These are phyloP conservation scores for Leccinellum albellum DNA, from an alignment of 768 basidiomycete species.

Conservation along the genomic window DNA sequence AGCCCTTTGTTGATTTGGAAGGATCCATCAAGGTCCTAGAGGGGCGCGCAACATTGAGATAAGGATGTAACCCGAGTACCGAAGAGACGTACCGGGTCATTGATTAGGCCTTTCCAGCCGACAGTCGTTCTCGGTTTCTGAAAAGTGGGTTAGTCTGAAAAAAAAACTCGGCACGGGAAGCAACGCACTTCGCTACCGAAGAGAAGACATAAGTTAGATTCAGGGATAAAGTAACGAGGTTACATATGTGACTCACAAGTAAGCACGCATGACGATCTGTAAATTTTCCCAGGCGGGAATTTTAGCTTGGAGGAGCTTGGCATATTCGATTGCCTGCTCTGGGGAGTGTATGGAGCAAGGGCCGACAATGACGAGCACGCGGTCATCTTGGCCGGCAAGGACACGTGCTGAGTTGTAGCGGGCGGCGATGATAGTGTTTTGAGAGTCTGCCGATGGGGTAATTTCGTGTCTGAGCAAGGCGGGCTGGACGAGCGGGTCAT, in stretches of 20 bases:
- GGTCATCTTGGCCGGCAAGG: slow-evolving; percentile 79
- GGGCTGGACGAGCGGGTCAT: slow-evolving; percentile 95
- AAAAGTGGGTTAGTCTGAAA: slow-evolving; percentile 6
- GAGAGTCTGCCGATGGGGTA: slow-evolving; percentile 57
- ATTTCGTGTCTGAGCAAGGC: slow-evolving; percentile 88
- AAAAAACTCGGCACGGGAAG: background rate
- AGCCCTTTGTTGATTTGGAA: slow-evolving; percentile 98
- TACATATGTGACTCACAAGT: slow-evolving; percentile 68
- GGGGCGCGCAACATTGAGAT: background rate
- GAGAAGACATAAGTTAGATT: slow-evolving; percentile 36
- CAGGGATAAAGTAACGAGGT: slow-evolving; percentile 2
- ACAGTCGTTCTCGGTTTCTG: slow-evolving; percentile 97
- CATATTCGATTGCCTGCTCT: slow-evolving; percentile 82
- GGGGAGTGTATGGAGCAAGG: slow-evolving; percentile 94
- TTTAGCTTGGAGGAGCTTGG: slow-evolving; percentile 64
- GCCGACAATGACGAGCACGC: slow-evolving; percentile 87
- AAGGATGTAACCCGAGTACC: fast-evolving
- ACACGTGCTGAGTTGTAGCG: slow-evolving; percentile 77
- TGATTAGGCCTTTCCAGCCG: slow-evolving; percentile 95
- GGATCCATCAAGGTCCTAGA: slow-evolving; percentile 79
- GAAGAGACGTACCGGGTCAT: slow-evolving; percentile 60
- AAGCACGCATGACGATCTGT: slow-evolving; percentile 92
- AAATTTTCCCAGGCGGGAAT: slow-evolving; percentile 69
- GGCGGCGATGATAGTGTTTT: slow-evolving; percentile 73
- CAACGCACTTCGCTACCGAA: slow-evolving; percentile 36